Evolutionary conservation across 257 asterid genomes (phyloP), one percentile per base, ranked within the genome.

Genomic region (Apocynum venetum): DNA sequence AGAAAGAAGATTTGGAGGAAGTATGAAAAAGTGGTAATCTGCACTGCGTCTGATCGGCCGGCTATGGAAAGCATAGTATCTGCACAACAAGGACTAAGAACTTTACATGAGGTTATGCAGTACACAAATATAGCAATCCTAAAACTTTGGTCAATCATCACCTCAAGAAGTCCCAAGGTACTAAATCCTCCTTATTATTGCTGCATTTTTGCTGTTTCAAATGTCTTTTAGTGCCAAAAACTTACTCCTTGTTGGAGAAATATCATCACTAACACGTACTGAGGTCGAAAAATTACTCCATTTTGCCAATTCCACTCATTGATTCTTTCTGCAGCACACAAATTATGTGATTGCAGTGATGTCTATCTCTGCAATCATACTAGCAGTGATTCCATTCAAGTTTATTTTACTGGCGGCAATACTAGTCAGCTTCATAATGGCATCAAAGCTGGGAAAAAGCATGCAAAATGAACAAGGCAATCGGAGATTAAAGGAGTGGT

Each of bases 131-230:
- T 94, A 59, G 82, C 93, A 8, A 76, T 92, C 49, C 87, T 94
- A 19, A 94, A 94, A 82, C 77, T 91, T 43, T 85, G 96, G 92
- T 92, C 97, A 2, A 83, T 94, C 70, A 38, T 91, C 40, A 80
- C 83, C 76, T 89, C 95, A 0, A 86, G 79, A 78, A 90, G 97
- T 80, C 97, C 97, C 38, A 92, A 85, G 98, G 98, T 94, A 88
- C 61, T 55, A 55, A 55, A 51, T 25, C 31, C 31, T 25, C 31
- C 31, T 25, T 25, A 44, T 44, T 3, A 44, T 44, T 44, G 47
- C 47, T 44, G 47, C 47, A 44, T 44, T 44, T 44, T 44, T 44
- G 47, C 47, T 44, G 4, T 44, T 6, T 44, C 47, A 44, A 44
- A 44, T 25, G 31, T 25, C 31, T 25, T 25, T 25, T 25, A 25